These are phyloP conservation scores for Sonneratia caseolaris DNA, from an alignment of 345 rosid species.

Conservation along the genomic window DNA sequence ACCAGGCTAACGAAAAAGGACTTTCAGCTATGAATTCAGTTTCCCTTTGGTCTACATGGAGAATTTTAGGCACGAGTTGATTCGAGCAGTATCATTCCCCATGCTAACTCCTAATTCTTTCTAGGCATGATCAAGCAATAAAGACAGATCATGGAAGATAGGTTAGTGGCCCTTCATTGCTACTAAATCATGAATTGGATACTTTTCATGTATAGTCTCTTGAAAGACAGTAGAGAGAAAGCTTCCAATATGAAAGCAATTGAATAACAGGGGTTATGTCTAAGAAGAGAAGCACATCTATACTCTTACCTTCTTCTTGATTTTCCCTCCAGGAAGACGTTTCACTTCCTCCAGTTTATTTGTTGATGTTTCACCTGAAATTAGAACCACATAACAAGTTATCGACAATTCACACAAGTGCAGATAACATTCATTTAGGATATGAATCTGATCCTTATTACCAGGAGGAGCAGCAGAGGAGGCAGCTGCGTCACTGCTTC, in stretches of 20 bases:
- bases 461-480: slow-evolving; percentile 25
- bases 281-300: neutral
- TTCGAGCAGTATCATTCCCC: neutral
- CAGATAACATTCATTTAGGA: neutral
- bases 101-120: neutral
- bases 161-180: neutral
- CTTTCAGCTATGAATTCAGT: too few species aligned
- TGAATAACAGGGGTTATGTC: neutral
- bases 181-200: neutral
- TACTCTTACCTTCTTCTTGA: slow-evolving; percentile 70
- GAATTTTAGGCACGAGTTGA: neutral
- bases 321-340: slow-evolving; percentile 87
- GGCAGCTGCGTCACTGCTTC: slow-evolving; percentile 39
- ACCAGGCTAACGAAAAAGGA: neutral
- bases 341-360: slow-evolving; percentile 72
- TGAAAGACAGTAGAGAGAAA: neutral
- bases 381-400: neutral
- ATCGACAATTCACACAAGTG: neutral
- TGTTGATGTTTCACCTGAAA: slow-evolving; percentile 31
- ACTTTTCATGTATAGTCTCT: neutral
- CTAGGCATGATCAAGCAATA: neutral
- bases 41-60: neutral
- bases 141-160: neutral
- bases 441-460: slow-evolving; percentile 1
- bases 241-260: neutral